phyloP scores from a whole-genome alignment of 2,329 filamentous ascomycete genomes.

The Aspergillus brasiliensis region DNA sequence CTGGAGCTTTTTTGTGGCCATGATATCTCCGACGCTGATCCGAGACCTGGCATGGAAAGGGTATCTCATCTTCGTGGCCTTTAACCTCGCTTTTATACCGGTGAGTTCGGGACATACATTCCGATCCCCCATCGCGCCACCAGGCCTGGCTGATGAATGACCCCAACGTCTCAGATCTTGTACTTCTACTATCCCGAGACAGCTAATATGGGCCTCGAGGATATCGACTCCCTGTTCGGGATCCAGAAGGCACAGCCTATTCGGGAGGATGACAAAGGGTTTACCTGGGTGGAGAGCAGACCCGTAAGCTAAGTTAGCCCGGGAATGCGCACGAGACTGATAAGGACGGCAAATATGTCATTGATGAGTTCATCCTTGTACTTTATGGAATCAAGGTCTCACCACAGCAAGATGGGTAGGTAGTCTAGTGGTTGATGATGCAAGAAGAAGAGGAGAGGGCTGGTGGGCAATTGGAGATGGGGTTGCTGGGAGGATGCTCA shows the following conservation, averaged over 20 bases:
- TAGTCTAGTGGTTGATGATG: neutral
- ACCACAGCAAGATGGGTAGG: neutral
- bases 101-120: slow-evolving; percentile 26
- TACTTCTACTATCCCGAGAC: slow-evolving; percentile 54
- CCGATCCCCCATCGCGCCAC: neutral
- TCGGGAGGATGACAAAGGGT: neutral
- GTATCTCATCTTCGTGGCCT: slow-evolving; percentile 40
- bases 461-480: neutral
- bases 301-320: neutral
- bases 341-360: neutral
- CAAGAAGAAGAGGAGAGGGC: neutral
- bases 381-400: neutral
- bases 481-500: neutral
- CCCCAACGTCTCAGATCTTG: slow-evolving; percentile 32
- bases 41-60: slow-evolving; percentile 37
- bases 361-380: neutral
- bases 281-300: slow-evolving; percentile 1
- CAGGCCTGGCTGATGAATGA: neutral
- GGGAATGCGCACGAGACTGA: neutral
- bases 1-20: slow-evolving; percentile 51
- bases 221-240: slow-evolving; percentile 48
- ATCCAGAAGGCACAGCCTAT: slow-evolving; percentile 10
- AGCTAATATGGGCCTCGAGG: slow-evolving; percentile 46
- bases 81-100: slow-evolving; percentile 38
- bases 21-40: slow-evolving; percentile 39